Evolutionary conservation across 345 rosid species (phyloP), one percentile per base, ranked within the genome.

Genomic region (Gossypium thurberi): DNA sequence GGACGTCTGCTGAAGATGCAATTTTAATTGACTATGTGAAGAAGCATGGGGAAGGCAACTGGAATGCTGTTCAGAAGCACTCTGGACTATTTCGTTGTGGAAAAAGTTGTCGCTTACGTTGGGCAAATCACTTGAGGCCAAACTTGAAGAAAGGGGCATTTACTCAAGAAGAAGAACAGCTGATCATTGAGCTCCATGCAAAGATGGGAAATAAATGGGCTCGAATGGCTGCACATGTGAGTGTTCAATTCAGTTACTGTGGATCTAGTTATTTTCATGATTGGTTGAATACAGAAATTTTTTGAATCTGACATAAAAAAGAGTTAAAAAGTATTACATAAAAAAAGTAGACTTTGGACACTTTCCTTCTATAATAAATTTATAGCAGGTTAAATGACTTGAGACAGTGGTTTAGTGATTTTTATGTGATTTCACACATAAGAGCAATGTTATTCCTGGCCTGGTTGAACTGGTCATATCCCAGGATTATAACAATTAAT

Each of bases 131-230:
- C 81, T 83, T 92, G 50, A 86, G 99, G 85, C 99, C 99, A 33
- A 95, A 95, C 87, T 77, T 95, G 83, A 95, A 91, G 90, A 95
- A 95, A 87, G 99, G 98, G 74, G 91, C 99, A 47, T 95, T 95
- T 84, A 91, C 96, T 66, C 91, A 75, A 43, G 93, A 92, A 72
- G 99, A 95, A 82, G 99, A 95, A 76, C 91, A 85, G 71, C 87
- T 89, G 80, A 95, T 95, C 75, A 83, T 91, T 76, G 94, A 92
- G 70, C 90, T 95, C 78, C 99, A 92, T 78, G 89, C 94, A 69
- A 88, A 92, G 81, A 86, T 92, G 91, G 99, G 99, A 74, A 95
- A 95, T 86, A 94, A 94, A 82, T 94, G 98, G 98, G 98, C 98
- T 44, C 93, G 86, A 71, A 94, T 94, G 92, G 97, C 99, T 79